Evolutionary conservation across 23 red algal genomes (phyloP).

Genomic region (Gracilaria gracilis): DNA sequence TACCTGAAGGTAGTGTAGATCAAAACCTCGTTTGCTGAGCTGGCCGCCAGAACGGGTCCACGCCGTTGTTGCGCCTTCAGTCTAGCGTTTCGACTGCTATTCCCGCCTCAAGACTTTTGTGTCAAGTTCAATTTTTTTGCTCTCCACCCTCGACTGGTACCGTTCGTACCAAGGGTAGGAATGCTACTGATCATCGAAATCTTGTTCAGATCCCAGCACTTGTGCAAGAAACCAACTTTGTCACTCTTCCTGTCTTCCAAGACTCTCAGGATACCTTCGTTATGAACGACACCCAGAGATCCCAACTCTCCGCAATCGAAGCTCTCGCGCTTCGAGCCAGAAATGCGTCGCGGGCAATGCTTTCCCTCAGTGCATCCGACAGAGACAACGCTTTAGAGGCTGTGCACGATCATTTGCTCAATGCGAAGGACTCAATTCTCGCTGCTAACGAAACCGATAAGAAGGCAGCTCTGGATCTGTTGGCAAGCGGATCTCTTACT

Average conservation of each 20-base stretch:
- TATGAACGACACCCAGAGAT: constrained; percentile 11
- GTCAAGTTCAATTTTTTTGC: too few relatives aligned
- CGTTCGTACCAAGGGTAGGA: too few relatives aligned
- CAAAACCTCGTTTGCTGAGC: not conserved
- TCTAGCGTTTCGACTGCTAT: not conserved
- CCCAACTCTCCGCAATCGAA: constrained; percentile 38
- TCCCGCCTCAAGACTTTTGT: too few relatives aligned
- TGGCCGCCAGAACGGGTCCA: not conserved
- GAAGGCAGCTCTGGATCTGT: constrained; percentile 34
- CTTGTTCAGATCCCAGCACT: not conserved
- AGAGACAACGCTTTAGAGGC: constrained; percentile 79
- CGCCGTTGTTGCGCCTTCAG: not conserved
- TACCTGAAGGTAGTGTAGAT: too few relatives aligned
- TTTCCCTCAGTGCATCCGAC: constrained; percentile 26
- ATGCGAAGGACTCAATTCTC: constrained; percentile 50
- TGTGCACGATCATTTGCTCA: constrained; percentile 52
- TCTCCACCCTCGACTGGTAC: too few relatives aligned
- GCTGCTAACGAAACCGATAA: constrained; percentile 73
- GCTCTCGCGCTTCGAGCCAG: constrained; percentile 58
- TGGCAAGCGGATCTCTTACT: constrained; percentile 55
- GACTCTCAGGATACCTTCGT: too few relatives aligned
- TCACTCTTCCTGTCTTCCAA: not conserved
- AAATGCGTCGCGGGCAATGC: constrained; percentile 76
- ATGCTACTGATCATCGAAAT: too few relatives aligned
- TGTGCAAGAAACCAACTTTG: not conserved